Evolutionary conservation across 352 stramenopile genomes (phyloP).

Genomic region (Phytophthora litchii): DNA sequence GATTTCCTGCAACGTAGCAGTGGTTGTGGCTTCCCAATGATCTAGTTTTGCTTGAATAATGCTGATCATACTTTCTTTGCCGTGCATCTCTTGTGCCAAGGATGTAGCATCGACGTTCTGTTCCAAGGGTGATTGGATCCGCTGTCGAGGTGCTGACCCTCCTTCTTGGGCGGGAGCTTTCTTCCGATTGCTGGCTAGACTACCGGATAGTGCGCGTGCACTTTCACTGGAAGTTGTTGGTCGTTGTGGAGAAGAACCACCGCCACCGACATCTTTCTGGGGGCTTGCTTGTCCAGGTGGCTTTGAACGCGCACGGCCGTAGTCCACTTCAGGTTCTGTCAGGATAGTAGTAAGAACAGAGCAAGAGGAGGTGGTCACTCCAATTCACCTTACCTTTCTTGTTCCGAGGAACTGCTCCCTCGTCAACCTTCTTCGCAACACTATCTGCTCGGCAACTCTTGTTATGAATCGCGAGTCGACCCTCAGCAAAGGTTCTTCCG

Average conservation of each 20-base stretch:
- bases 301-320: conserved; percentile 30
- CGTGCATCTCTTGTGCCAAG: conserved; percentile 42
- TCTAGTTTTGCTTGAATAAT: conserved; percentile 68
- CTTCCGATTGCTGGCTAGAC: conserved; percentile 68
- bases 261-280: background rate
- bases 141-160: conserved; percentile 10
- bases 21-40: conserved; percentile 65
- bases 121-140: conserved; percentile 53
- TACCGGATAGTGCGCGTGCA: conserved; percentile 47
- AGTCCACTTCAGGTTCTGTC: conserved; percentile 39
- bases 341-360: conserved; percentile 1
- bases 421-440: conserved; percentile 47
- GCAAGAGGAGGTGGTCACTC: background rate
- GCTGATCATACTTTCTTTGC: conserved; percentile 45
- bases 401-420: conserved; percentile 60
- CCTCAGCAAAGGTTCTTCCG: conserved; percentile 76
- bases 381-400: conserved; percentile 46
- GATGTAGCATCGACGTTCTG: conserved; percentile 23
- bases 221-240: conserved; percentile 20
- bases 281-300: conserved; percentile 14
- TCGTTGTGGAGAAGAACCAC: conserved; percentile 15
- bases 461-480: conserved; percentile 70
- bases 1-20: conserved; percentile 75
- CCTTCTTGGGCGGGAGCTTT: conserved; percentile 35
- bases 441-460: conserved; percentile 60